Base-by-base conservation (phyloP, 805 yeast genomes). In the Maudiozyma turicensis region DNA sequence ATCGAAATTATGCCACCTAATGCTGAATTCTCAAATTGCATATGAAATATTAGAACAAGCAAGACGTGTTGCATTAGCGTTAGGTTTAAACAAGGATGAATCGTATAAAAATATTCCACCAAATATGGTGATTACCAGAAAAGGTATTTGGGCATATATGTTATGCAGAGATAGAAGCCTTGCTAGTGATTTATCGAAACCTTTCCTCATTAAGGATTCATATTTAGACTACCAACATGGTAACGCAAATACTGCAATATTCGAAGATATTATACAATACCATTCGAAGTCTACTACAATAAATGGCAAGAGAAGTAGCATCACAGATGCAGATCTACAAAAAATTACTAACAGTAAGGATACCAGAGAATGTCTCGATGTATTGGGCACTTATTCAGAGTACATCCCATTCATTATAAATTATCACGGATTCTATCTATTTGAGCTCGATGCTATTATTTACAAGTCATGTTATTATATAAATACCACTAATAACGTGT, bases 81-180 rank as follows among this genome's bases (percentile, higher is more conserved):
- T 79, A 54, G 86, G 86, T 0, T 64, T 82, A 5, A 77, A 81
- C 53, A 65, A 80, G 44, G 61, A 61, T 4, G 83, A 79, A 44
- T 54, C 73, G 0, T 69, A 71, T 47, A 55, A 62, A 3, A 68
- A 71, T 1, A n/a, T 46, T 30, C 31, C 32, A 4, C 30, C 44
- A 30, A 35, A 33, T 7, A 29, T 7, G 9, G 29, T 28, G 1
- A 10, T 41, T n/a, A 26, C 29, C 64, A 1, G 50, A 56, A 3
- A 56, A 61, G 4, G 67, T 8, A 47, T 80, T 14, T 81, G 80
- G 77, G 70, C 75, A 65, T 48, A 64, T 8, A 69, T 77, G 41
- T 15, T 53, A 11, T 44, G 50, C 13, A 34, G 34, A 5, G 59
- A 58, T 40, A 47, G 49, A 26, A 40, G 29, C 5, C 33, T 52